Evolutionary conservation across 768 basidiomycete species (phyloP).

Genomic region (Tricholoma hemisulphureum): DNA sequence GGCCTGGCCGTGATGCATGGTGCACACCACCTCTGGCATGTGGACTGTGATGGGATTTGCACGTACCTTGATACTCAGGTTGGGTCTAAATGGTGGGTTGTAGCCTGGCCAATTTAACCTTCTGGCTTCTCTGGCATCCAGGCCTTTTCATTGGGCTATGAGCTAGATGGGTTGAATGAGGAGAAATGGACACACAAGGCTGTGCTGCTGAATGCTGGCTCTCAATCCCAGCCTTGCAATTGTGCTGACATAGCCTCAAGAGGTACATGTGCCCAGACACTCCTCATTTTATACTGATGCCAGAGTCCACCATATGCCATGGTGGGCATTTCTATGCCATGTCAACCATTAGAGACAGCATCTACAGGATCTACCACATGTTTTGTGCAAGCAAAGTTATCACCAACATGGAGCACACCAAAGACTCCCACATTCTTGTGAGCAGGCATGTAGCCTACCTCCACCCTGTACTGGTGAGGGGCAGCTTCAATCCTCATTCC

Average conservation of each 20-base stretch:
- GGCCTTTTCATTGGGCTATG: not conserved
- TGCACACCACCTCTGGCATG: not conserved
- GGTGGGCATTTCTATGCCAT: conserved; percentile 13
- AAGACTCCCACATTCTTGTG: not conserved
- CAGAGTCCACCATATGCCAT: conserved; percentile 4
- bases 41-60: not conserved
- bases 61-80: not conserved
- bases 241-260: not conserved
- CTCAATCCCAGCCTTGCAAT: not conserved
- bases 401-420: not conserved
- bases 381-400: not conserved
- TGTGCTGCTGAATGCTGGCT: not conserved
- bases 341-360: conserved; percentile 3
- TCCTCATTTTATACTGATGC: conserved; percentile 11
- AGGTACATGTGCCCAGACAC: conserved; percentile 11
- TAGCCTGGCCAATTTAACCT: not conserved
- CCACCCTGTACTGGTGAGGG: not conserved
- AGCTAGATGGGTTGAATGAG: not conserved
- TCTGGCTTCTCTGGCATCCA: not conserved
- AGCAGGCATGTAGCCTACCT: not conserved
- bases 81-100: not conserved
- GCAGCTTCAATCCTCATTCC: not conserved
- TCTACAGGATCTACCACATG: not conserved
- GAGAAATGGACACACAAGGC: not conserved
- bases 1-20: not conserved